phyloP scores from a whole-genome alignment of 352 stramenopile species.

The Phytophthora pistaciae region DNA sequence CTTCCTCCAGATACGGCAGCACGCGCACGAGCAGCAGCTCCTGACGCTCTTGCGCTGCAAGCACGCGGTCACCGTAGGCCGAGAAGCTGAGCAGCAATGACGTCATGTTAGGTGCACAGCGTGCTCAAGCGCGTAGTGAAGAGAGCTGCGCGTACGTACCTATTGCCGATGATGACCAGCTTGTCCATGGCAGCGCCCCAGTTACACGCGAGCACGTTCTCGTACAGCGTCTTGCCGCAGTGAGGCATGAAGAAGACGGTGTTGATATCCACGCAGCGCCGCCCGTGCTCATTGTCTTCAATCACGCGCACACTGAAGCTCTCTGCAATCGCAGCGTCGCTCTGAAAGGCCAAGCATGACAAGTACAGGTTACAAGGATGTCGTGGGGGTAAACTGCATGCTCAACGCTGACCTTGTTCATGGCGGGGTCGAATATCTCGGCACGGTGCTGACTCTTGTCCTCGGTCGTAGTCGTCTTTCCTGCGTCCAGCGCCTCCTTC shows the following conservation, averaged over 20 bases:
- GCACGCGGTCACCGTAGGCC: slow-evolving; percentile 78
- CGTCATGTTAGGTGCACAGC: slow-evolving; percentile 9
- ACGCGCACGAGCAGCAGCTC: slow-evolving; percentile 57
- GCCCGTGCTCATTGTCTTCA: slow-evolving; percentile 70
- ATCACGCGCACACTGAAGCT: slow-evolving; percentile 57
- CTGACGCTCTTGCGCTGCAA: slow-evolving; percentile 50
- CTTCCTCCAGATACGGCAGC: slow-evolving; percentile 62
- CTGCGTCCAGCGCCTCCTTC: slow-evolving; percentile 26
- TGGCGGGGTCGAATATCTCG: slow-evolving; percentile 83
- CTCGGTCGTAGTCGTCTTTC: neutral
- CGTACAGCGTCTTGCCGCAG: slow-evolving; percentile 87
- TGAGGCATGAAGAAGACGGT: slow-evolving; percentile 95
- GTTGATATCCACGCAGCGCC: slow-evolving; percentile 37
- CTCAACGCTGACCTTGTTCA: slow-evolving; percentile 63
- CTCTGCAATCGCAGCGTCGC: slow-evolving; percentile 59
- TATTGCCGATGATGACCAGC: slow-evolving; percentile 90
- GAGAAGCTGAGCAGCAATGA: slow-evolving; percentile 56
- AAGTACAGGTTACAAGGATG: neutral
- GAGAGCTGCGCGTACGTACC: slow-evolving; percentile 20
- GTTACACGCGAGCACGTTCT: slow-evolving; percentile 91
- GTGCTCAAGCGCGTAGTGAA: neutral
- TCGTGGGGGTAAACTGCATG: neutral
- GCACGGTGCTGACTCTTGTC: slow-evolving; percentile 9
- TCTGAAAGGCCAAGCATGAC: slow-evolving; percentile 37
- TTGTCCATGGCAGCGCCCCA: slow-evolving; percentile 54